Evolutionary conservation across 768 basidiomycete species (phyloP).

Genomic region (Rhodocollybia butyracea): DNA sequence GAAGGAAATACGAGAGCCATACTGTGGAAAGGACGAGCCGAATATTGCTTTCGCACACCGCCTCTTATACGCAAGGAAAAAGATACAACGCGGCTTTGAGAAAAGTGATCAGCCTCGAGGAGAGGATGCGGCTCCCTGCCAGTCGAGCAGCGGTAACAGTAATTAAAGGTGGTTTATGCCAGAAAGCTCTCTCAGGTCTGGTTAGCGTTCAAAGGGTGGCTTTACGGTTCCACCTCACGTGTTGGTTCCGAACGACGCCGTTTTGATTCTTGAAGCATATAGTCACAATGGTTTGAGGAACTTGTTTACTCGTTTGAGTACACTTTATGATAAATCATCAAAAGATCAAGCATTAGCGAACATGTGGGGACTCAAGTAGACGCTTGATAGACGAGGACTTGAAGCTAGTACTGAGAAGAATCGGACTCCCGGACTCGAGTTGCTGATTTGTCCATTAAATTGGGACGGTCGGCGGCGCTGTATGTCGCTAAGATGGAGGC

Average conservation of each 20-base stretch:
- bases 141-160: slow-evolving; percentile 3
- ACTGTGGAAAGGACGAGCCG: neutral
- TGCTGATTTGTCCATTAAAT: no score
- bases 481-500: no score
- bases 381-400: no score
- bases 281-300: no score
- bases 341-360: neutral
- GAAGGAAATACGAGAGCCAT: slow-evolving; percentile 9
- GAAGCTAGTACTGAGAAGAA: no score
- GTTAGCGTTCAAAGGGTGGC: neutral
- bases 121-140: neutral
- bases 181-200: neutral
- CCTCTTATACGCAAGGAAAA: neutral
- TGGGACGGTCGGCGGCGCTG: no score
- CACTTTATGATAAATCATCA: no score
- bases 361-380: neutral
- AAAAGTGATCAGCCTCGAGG: slow-evolving; percentile 8
- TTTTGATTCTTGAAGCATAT: no score
- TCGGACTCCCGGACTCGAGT: no score
- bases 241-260: neutral
- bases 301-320: no score
- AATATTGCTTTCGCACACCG: neutral
- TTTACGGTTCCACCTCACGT: neutral
- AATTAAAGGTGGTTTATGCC: neutral
- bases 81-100: neutral